A percentile compares a stretch with the other conserved stretches of the same genome.
Conservation (phyloP, 2,329 filamentous ascomycete genomes). For the Bipolaris bicolor region DNA sequence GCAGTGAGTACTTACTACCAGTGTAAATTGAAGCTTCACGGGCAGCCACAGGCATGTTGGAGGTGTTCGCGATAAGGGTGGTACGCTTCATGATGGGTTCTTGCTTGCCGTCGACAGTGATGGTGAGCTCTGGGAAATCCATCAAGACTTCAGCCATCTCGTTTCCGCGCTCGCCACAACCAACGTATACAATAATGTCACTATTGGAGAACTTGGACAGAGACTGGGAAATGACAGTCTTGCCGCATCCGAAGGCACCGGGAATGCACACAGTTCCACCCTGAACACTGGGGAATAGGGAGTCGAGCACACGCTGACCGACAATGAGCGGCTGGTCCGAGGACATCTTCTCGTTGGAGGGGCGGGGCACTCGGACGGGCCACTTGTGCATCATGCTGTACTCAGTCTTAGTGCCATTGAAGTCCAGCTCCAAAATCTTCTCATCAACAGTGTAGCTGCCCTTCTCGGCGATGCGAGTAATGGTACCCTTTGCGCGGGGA, state of each 20-base stretch:
- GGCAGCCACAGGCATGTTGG: conserved; percentile 98
- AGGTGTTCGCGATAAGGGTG: conserved; percentile 97
- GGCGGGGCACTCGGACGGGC: conserved; percentile 95
- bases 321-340: conserved; percentile 93
- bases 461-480: conserved; percentile 87
- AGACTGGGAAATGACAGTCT: conserved; percentile 98
- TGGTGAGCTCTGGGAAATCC: conserved; percentile 98
- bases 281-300: conserved; percentile 94
- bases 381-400: conserved; percentile 99
- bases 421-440: conserved; percentile 94
- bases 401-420: conserved; percentile 92
- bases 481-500: conserved; percentile 86
- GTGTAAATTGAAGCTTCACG: conserved; percentile 99
- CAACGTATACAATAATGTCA: conserved; percentile 98
- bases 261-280: conserved; percentile 98
- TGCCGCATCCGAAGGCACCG: conserved; percentile 97
- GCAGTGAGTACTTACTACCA: conserved; percentile 79
- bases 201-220: conserved; percentile 99
- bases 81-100: conserved; percentile 99
- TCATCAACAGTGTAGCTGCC: conserved; percentile 93
- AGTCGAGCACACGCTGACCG: conserved; percentile 94
- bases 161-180: conserved; percentile 89
- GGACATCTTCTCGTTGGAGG: conserved; percentile 87
- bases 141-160: conserved; percentile 99
- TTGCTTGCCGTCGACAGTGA: conserved; percentile 90